Evolutionary conservation across 2,329 filamentous ascomycete species (phyloP).

Genomic region (Calcarisporium arbuscula): DNA sequence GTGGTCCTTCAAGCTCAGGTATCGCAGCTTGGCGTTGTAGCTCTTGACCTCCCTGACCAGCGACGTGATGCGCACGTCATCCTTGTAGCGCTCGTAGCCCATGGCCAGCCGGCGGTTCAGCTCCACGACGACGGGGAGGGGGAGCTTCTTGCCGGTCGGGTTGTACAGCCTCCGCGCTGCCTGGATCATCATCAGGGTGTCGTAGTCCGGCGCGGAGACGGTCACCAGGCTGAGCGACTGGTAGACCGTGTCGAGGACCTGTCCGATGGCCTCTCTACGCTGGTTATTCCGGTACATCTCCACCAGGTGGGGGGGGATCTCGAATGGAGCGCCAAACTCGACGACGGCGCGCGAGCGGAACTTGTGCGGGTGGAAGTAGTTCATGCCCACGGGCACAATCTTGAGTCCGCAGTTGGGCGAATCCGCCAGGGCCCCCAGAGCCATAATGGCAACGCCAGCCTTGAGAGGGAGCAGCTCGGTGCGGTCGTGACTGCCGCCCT

Average conservation of each 20-base stretch:
- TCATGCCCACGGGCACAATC: constrained; percentile 97
- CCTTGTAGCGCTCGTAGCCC: constrained; percentile 88
- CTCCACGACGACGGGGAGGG: constrained; percentile 86
- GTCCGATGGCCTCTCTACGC: constrained; percentile 78
- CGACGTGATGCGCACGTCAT: constrained; percentile 74
- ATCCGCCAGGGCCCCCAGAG: constrained; percentile 78
- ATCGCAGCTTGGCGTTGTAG: constrained; percentile 82
- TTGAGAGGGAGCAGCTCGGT: constrained; percentile 88
- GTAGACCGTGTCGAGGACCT: constrained; percentile 80
- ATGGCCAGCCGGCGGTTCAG: constrained; percentile 86
- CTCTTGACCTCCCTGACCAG: constrained; percentile 69
- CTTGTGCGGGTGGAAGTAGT: constrained; percentile 98
- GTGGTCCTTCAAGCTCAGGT: constrained; percentile 85
- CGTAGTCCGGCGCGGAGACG: constrained; percentile 87
- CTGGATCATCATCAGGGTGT: constrained; percentile 95
- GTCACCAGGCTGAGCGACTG: constrained; percentile 82
- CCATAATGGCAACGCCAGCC: constrained; percentile 97
- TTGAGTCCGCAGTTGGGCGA: constrained; percentile 83
- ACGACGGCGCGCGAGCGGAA: constrained; percentile 94
- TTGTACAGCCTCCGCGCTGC: constrained; percentile 90
- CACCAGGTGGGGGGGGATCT: constrained; percentile 75
- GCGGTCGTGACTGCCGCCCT: constrained; percentile 92
- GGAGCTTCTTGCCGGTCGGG: constrained; percentile 86
- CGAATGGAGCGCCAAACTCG: constrained; percentile 86
- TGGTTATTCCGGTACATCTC: constrained; percentile 79